phyloP scores from a whole-genome alignment of 768 basidiomycete species.

The Pulveroboletus sp. region DNA sequence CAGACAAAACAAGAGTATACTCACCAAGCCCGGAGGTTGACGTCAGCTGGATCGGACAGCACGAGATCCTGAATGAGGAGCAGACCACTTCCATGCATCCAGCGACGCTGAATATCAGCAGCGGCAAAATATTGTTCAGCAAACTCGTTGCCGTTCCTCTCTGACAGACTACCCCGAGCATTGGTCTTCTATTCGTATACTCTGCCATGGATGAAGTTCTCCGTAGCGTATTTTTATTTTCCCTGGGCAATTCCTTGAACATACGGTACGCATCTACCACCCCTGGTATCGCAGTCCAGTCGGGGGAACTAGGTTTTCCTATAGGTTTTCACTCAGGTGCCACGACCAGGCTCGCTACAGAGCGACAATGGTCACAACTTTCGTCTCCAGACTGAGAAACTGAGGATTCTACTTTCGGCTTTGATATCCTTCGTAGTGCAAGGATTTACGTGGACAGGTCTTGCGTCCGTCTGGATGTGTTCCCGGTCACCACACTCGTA shows the following conservation, averaged over 20 bases:
- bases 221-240: conserved; percentile 1
- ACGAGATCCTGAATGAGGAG: conserved; percentile 15
- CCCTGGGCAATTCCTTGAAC: conserved; percentile 7
- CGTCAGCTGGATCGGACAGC: conserved; percentile 13
- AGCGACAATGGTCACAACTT: neutral
- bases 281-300: conserved; percentile 19
- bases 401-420: neutral
- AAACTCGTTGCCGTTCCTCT: conserved; percentile 19
- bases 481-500: neutral
- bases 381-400: neutral
- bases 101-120: conserved; percentile 8
- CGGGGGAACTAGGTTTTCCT: neutral
- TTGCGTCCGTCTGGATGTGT: neutral
- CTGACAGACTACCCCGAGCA: conserved; percentile 4
- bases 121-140: conserved; percentile 4
- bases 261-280: conserved; percentile 14
- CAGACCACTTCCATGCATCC: conserved; percentile 1
- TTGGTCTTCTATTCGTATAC: neutral
- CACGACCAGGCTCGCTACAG: neutral
- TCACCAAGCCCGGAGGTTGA: conserved; percentile 15
- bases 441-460: conserved; percentile 12
- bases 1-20: neutral
- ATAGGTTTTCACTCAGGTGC: neutral
- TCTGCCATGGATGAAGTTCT: conserved; percentile 5
- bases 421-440: conserved; percentile 1